Base-by-base conservation (phyloP, 2,329 filamentous ascomycete species). In the Calonectria pseudoturangicola region DNA sequence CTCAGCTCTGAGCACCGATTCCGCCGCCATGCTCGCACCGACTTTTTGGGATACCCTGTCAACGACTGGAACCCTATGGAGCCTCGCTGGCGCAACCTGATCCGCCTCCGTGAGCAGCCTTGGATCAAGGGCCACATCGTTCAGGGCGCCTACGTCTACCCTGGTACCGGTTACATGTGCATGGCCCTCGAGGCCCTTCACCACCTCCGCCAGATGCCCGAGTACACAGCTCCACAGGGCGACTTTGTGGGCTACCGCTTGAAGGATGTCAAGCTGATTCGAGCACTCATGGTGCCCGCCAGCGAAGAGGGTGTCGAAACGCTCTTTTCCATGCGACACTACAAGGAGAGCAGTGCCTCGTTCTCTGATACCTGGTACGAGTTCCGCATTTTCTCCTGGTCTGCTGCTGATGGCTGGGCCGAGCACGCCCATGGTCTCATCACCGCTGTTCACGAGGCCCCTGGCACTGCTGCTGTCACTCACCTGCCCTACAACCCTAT, bases 121-220 rank as follows among this genome's bases (percentile, higher is more conserved):
- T 90, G 88, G 88, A 66, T 89, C 2, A 73, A 75, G 0, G 85
- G 88, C 54, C 87, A 90, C 73, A 80, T 79, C 25, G 72, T 90
- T 4, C 58, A 70, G 9, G 47, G 47, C 2, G 27, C 43, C 1
- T 39, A 47, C 9, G 45, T 70, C 4, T 70, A 64, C 21, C 67
- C 67, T 4, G 67, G 66, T 21, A 82, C 85, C 4, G 84, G 80
- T 0, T 87, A 85, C 71, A 33, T 86, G 1, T 71, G 76, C n/a
- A 83, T 83, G 78, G 83, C 79, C 4, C 33, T 77, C 0, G 74
- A 77, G 18, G 76, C 71, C 3, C 16, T 48, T 6, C 54, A 68
- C 21, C 72, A 69, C 41, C 30, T 63, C n/a, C 41, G n/a, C 25
- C 25, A 47, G 21, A 62, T 27, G 33, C 39, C 65, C 21, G 28